Conservation (phyloP, 495 filamentous ascomycete genomes). For the Penicillium ucsense region DNA sequence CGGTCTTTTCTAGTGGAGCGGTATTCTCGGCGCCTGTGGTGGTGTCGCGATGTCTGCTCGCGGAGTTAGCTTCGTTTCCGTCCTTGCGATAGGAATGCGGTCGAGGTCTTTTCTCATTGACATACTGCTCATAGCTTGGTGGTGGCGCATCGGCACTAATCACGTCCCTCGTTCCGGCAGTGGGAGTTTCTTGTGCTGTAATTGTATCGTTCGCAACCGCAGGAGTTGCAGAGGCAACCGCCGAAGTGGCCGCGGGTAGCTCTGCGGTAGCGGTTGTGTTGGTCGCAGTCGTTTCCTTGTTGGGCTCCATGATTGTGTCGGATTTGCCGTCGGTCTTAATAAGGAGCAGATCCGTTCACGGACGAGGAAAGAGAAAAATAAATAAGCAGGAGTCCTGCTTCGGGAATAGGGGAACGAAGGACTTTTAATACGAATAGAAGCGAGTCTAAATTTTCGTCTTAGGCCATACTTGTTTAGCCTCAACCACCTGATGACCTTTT, state of each 20-base stretch:
- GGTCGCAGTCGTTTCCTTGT: neutral
- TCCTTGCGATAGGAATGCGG: neutral
- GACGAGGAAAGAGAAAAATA: neutral
- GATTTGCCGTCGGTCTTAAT: neutral
- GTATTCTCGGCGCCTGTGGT: neutral
- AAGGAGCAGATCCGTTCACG: neutral
- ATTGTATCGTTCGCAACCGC: neutral
- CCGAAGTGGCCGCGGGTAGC: no score
- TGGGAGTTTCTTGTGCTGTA: neutral
- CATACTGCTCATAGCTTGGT: neutral
- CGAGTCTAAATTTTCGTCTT: no score
- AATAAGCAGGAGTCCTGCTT: no score
- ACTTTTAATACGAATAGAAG: no score
- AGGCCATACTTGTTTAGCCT: no score
- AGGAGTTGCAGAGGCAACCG: neutral
- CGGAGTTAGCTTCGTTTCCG: neutral
- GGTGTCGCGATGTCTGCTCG: neutral
- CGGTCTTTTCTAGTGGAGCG: constrained; percentile 3
- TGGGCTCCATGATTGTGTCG: neutral
- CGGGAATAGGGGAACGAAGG: no score
- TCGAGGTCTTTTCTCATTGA: neutral
- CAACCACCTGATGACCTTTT: no score
- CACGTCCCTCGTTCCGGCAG: neutral
- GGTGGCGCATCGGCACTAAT: neutral
- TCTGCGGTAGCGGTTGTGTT: neutral